These are phyloP conservation scores for Lepidium didymum DNA, from an alignment of 345 rosid genomes.

Conservation along the genomic window DNA sequence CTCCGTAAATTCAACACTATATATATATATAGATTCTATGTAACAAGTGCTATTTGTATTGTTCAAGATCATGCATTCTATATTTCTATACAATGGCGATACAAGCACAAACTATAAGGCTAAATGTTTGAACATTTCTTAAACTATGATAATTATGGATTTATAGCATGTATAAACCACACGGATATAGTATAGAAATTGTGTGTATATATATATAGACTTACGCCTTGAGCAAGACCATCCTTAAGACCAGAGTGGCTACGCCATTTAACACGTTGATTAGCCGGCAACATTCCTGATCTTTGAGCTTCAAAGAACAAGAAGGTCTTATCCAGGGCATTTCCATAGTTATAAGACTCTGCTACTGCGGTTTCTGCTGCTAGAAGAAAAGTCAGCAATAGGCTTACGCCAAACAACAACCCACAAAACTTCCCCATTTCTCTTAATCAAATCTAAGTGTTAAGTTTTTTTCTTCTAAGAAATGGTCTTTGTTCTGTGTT, in stretches of 20 bases:
- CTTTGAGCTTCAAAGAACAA: constrained; percentile 71
- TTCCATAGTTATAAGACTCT: constrained; percentile 36
- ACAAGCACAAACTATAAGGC: background rate
- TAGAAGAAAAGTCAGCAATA: constrained; percentile 21
- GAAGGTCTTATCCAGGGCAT: constrained; percentile 53
- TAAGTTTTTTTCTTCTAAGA: background rate
- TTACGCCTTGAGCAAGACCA: constrained; percentile 52
- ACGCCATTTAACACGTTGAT: constrained; percentile 57
- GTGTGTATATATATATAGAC: constrained; percentile 2
- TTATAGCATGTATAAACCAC: background rate
- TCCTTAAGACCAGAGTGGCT: constrained; percentile 56
- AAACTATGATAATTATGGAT: background rate
- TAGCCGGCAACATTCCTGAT: constrained; percentile 45
- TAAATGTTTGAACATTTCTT: background rate
- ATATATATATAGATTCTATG: background rate
- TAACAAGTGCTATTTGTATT: background rate
- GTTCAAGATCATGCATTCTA: background rate
- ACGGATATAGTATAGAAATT: background rate
- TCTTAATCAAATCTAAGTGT: background rate
- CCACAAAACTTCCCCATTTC: constrained; percentile 9
- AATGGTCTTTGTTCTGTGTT: background rate
- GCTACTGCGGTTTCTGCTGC: background rate
- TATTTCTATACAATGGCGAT: background rate
- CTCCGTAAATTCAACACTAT: too few relatives aligned
- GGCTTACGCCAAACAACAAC: constrained; percentile 19